phyloP scores from a whole-genome alignment of 306 rosid species.

The Begonia peltatifolia region DNA sequence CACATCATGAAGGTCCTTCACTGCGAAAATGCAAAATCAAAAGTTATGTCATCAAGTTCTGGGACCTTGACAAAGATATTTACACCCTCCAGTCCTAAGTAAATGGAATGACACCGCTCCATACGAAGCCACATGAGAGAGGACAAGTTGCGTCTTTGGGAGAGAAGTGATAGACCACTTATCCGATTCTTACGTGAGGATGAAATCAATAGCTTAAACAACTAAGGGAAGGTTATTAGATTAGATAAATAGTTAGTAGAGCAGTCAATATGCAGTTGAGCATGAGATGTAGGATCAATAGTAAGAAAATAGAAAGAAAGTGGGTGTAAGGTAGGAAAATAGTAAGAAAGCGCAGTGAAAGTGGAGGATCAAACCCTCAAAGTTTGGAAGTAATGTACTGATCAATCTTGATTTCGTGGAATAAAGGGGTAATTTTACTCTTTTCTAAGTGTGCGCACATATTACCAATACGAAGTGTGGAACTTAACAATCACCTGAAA shows the following conservation, averaged over 20 bases:
- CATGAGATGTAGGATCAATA: too few species aligned
- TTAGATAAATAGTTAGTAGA: neutral
- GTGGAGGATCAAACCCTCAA: neutral
- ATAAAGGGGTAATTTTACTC: neutral
- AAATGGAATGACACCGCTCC: too few species aligned
- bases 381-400: neutral
- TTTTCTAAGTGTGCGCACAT: neutral
- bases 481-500: constrained; percentile 61
- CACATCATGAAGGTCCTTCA: neutral
- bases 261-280: too few species aligned
- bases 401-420: neutral
- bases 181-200: too few species aligned
- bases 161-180: too few species aligned
- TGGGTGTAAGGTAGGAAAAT: too few species aligned
- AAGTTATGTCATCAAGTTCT: neutral
- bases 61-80: neutral
- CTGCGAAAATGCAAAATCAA: too few species aligned
- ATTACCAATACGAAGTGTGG: neutral
- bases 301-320: too few species aligned
- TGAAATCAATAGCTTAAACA: too few species aligned
- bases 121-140: too few species aligned
- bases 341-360: neutral
- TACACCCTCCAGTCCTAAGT: neutral
- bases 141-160: too few species aligned
- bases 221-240: too few species aligned